Evolutionary conservation across 192 early-diverging fungal species (phyloP).

Genomic region (Coemansia guatemalensis): DNA sequence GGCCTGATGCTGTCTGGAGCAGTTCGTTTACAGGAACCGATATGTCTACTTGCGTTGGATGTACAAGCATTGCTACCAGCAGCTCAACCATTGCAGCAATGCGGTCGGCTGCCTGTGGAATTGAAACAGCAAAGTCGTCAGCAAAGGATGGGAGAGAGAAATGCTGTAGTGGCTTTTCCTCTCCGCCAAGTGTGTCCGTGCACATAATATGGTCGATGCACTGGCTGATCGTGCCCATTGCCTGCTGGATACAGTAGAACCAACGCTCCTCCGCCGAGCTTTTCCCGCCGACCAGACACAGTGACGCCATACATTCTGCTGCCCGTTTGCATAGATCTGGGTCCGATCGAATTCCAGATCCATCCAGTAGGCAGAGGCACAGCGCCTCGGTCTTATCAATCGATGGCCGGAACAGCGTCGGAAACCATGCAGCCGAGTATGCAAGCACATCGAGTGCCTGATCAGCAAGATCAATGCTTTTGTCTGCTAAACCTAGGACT

Average conservation of each 20-base stretch:
- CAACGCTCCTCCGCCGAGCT: slow-evolving; percentile 43
- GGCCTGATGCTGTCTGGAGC: slow-evolving; percentile 27
- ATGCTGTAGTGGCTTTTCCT: background rate
- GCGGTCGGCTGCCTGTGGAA: slow-evolving; percentile 50
- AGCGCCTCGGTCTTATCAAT: slow-evolving; percentile 45
- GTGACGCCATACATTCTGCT: slow-evolving; percentile 25
- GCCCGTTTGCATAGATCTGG: slow-evolving; percentile 13
- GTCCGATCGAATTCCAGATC: background rate
- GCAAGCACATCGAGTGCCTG: slow-evolving; percentile 28
- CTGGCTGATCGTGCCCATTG: slow-evolving; percentile 36
- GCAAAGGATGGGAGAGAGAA: slow-evolving; percentile 27
- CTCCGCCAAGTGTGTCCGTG: background rate
- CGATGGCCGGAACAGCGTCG: slow-evolving; percentile 44
- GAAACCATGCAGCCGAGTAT: slow-evolving; percentile 47
- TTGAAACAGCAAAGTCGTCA: slow-evolving; percentile 31
- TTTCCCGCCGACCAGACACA: slow-evolving; percentile 42
- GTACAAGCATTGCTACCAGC: slow-evolving; percentile 33
- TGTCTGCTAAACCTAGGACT: slow-evolving; percentile 36
- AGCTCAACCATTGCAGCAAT: slow-evolving; percentile 40
- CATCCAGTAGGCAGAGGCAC: slow-evolving; percentile 33
- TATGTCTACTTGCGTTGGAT: slow-evolving; percentile 27
- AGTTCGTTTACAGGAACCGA: slow-evolving; percentile 31
- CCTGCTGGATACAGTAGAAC: slow-evolving; percentile 34
- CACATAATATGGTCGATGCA: slow-evolving; percentile 50
- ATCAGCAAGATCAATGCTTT: slow-evolving; percentile 30